Conservation (phyloP, 176 grass and related monocot species). For the Phragmites australis region DNA sequence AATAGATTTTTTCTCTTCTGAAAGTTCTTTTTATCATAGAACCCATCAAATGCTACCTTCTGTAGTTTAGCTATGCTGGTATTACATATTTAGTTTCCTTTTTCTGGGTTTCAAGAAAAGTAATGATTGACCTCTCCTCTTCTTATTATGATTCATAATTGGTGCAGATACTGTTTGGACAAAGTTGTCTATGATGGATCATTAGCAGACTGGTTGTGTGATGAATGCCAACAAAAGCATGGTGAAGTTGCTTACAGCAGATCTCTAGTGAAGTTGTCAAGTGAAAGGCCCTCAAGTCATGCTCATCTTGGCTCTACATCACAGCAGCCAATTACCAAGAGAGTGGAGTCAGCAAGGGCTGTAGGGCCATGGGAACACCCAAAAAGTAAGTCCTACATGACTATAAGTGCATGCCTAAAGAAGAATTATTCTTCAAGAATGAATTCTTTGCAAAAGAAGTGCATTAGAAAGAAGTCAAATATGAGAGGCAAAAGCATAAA, state of each 20-base stretch:
- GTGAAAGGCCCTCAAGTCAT: background rate
- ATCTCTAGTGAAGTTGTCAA: slow-evolving; percentile 19
- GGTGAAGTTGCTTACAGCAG: background rate
- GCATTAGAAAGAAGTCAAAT: background rate
- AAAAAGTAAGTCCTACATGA: background rate
- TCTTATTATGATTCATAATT: slow-evolving; percentile 12
- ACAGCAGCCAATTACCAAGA: slow-evolving; percentile 1
- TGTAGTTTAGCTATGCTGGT: background rate
- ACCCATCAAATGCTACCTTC: background rate
- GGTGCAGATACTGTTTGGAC: slow-evolving; percentile 41
- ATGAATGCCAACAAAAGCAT: slow-evolving; percentile 12
- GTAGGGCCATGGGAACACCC: background rate
- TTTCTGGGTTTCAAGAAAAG: background rate
- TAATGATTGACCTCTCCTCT: background rate
- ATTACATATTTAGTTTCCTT: background rate
- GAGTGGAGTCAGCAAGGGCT: background rate
- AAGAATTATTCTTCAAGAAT: background rate
- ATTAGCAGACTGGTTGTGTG: slow-evolving; percentile 25
- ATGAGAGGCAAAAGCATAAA: background rate
- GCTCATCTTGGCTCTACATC: no score
- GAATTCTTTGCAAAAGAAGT: slow-evolving; percentile 17
- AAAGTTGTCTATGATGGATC: slow-evolving; percentile 33
- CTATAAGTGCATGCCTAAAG: background rate
- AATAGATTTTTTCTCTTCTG: background rate
- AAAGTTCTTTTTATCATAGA: background rate